These are phyloP conservation scores for Tricholoma sp. DNA, from an alignment of 768 basidiomycete genomes.

Conservation along the genomic window DNA sequence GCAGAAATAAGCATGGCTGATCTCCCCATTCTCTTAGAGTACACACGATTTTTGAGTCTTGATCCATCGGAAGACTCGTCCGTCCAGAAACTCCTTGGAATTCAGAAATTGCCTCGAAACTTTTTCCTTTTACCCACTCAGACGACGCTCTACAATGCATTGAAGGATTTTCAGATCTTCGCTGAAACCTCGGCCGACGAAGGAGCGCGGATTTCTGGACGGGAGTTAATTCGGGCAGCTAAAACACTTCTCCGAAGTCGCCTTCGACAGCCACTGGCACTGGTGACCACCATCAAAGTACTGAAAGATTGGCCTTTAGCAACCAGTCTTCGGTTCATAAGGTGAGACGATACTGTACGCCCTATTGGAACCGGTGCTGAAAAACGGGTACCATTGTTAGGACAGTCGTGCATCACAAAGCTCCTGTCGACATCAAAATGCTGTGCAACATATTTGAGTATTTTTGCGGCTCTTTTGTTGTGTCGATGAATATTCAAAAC, in stretches of 20 bases:
- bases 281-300: neutral
- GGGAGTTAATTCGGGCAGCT: neutral
- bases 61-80: neutral
- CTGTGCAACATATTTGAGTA: constrained; percentile 50
- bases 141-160: neutral
- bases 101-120: neutral
- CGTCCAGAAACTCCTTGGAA: neutral
- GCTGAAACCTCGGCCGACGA: neutral
- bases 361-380: neutral
- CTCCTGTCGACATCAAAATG: constrained; percentile 41
- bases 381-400: constrained; percentile 23
- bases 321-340: constrained; percentile 33
- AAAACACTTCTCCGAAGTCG: neutral
- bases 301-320: constrained; percentile 19
- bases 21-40: neutral
- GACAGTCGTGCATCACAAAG: constrained; percentile 30
- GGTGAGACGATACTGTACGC: constrained; percentile 24
- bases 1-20: constrained; percentile 3
- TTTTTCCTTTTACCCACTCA: neutral
- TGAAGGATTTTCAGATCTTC: neutral
- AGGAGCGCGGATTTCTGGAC: neutral
- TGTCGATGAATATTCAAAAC: constrained; percentile 19
- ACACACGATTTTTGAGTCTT: neutral
- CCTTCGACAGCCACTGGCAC: neutral
- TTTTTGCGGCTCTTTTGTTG: constrained; percentile 33